phyloP scores from a whole-genome alignment of 2,329 filamentous ascomycete species.

The Alternaria burnsii region DNA sequence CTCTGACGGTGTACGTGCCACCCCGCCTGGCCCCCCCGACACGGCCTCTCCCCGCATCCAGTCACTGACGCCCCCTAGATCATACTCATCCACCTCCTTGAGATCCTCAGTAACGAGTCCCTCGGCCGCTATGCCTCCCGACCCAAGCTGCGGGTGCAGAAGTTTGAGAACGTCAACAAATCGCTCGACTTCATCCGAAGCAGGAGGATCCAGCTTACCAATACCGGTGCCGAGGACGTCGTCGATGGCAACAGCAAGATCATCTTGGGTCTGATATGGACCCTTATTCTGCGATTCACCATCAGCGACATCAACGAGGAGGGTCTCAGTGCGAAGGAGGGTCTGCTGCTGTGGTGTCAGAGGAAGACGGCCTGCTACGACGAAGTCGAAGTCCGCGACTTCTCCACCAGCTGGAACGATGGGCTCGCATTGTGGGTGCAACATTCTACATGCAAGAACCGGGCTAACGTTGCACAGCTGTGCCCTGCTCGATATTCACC shows the following conservation, averaged over 20 bases:
- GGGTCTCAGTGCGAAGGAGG: slow-evolving; percentile 97
- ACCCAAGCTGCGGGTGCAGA: slow-evolving; percentile 94
- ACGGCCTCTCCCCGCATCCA: slow-evolving; percentile 15
- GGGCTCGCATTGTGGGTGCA: slow-evolving; percentile 79
- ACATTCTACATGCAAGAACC: no score
- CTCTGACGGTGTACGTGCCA: slow-evolving; percentile 82
- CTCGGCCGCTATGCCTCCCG: slow-evolving; percentile 96
- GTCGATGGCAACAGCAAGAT: slow-evolving; percentile 98
- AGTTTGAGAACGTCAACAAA: slow-evolving; percentile 97
- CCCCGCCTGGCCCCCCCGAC: slow-evolving; percentile 13
- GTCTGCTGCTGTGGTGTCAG: slow-evolving; percentile 94
- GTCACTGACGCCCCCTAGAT: slow-evolving; percentile 64
- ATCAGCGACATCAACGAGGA: slow-evolving; percentile 99
- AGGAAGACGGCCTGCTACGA: slow-evolving; percentile 98
- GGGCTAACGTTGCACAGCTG: slow-evolving; percentile 61
- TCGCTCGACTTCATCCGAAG: slow-evolving; percentile 92
- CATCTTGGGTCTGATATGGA: slow-evolving; percentile 97
- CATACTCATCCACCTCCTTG: slow-evolving; percentile 93
- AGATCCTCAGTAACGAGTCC: slow-evolving; percentile 93
- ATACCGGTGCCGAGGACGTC: slow-evolving; percentile 97
- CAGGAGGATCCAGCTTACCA: slow-evolving; percentile 94
- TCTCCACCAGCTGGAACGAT: slow-evolving; percentile 96
- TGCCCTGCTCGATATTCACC: slow-evolving; percentile 93
- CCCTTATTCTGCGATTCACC: slow-evolving; percentile 94
- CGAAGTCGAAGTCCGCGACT: slow-evolving; percentile 93